Evolutionary conservation across 768 basidiomycete species (phyloP), one percentile per base, ranked within the genome.

Genomic region (Galerina sulciceps): DNA sequence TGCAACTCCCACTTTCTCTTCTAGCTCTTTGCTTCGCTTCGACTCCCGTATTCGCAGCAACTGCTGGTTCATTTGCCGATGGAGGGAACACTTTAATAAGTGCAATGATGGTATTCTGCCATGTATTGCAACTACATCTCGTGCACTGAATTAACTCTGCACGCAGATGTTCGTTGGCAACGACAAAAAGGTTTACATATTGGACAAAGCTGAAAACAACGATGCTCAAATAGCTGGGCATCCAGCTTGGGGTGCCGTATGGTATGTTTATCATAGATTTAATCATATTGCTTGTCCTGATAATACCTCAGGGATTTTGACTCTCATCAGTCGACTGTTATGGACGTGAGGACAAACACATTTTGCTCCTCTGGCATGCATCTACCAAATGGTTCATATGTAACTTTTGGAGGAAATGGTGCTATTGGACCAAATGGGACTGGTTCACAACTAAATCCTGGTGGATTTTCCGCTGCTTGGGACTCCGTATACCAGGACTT

Each of bases 201-300:
- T 95, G n/a, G 94, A 97, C 79, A 97, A 97, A 76, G 85, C 88
- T 1, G 92, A 94, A 69, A 85, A 84, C 34, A 94, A 95, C 69
- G 79, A 80, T 2, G 82, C 83, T 3, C 74, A 80, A 63, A 80
- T 94, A 59, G 78, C 82, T 58, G 85, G 84, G 1, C 91, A 92
- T 73, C 80, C 92, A 10, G 88, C 89, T 1, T 90, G 88, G 85
- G 91, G 85, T 18, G 70, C 88, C 0, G 85, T 87, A 15, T 93
- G 87, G 87, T 87, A 22, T 13, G 71, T 69, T 26, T 35, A 38
- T 22, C n/a, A 13, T 48, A 37, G 9, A 23, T 43, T 35, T 37
- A 20, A 5, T 42, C 18, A 45, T n/a, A 3, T 2, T 22, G 10
- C 6, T n/a, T 37, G 20, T 44, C 11, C 15, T 18, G 13, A 14